These are phyloP conservation scores for Austroboletus festivus DNA, from an alignment of 768 basidiomycete species.

Conservation along the genomic window DNA sequence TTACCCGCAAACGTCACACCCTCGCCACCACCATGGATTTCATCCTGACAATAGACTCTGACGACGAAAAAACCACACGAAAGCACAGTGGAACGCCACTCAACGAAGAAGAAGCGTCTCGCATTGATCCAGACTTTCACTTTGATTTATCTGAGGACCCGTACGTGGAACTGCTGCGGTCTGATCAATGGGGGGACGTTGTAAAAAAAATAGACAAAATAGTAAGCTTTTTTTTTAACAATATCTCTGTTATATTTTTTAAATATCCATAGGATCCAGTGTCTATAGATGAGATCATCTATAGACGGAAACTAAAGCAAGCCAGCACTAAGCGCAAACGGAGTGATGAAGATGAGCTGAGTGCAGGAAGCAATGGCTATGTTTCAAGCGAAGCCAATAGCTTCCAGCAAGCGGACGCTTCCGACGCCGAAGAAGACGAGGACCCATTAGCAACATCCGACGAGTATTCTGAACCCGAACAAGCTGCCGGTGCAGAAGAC, in stretches of 20 bases:
- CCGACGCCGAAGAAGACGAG: slow-evolving; percentile 30
- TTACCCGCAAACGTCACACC: no score
- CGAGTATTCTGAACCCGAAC: slow-evolving; percentile 28
- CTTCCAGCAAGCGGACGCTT: slow-evolving; percentile 27
- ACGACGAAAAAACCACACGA: slow-evolving; percentile 50
- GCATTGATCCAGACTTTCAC: slow-evolving; percentile 76
- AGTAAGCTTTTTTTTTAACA: slow-evolving; percentile 37
- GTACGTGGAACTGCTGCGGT: slow-evolving; percentile 52
- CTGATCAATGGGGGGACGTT: slow-evolving; percentile 46
- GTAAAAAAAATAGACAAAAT: slow-evolving; percentile 63
- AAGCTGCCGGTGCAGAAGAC: slow-evolving; percentile 32
- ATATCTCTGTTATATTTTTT: slow-evolving; percentile 3
- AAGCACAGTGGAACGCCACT: slow-evolving; percentile 20
- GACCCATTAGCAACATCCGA: slow-evolving; percentile 34
- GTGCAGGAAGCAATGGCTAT: slow-evolving; percentile 22
- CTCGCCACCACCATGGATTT: slow-evolving; percentile 47
- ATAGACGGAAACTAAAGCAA: slow-evolving; percentile 51
- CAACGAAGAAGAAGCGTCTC: slow-evolving; percentile 49
- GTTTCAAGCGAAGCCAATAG: slow-evolving; percentile 1
- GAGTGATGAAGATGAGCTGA: slow-evolving; percentile 31
- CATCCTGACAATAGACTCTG: slow-evolving; percentile 83
- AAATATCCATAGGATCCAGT: slow-evolving; percentile 57
- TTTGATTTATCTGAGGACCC: slow-evolving; percentile 79
- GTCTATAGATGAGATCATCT: slow-evolving; percentile 91
- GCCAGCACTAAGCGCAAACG: slow-evolving; percentile 63